Percentiles rank a stretch among this genome's conserved stretches.
phyloP scores from a whole-genome alignment of 2,329 filamentous ascomycete species.

The Drechslerella stenobrocha region DNA sequence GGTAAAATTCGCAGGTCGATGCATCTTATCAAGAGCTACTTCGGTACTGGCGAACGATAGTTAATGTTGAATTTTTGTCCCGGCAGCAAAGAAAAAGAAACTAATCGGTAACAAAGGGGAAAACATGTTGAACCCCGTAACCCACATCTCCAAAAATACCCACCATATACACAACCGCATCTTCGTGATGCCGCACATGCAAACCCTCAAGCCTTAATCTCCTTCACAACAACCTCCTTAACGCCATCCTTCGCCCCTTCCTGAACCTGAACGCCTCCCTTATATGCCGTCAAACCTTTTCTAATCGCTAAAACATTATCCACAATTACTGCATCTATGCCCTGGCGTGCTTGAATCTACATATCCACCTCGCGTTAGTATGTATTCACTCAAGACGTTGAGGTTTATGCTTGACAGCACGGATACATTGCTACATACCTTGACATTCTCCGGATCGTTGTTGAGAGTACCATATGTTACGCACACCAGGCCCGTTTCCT shows the following conservation, averaged over 20 bases:
- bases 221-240: conserved; percentile 36
- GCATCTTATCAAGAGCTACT: no score
- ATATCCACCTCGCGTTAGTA: conserved; percentile 29
- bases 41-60: no score
- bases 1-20: no score
- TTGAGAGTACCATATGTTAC: conserved; percentile 92
- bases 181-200: no score
- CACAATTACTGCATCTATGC: conserved; percentile 96
- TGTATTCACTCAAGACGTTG: conserved; percentile 26
- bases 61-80: no score
- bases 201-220: conserved; percentile 27
- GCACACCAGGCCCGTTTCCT: conserved; percentile 89
- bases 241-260: conserved; percentile 27
- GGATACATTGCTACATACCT: conserved; percentile 67
- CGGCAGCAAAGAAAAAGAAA: no score
- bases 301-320: conserved; percentile 91
- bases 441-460: conserved; percentile 81
- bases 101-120: no score
- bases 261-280: conserved; percentile 16
- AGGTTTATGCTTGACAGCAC: neutral
- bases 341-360: conserved; percentile 85
- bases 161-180: no score
- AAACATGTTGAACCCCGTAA: no score
- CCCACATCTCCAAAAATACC: no score
- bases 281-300: conserved; percentile 71